Conservation (phyloP, 805 yeast genomes). For the Danielia oregonensis region DNA sequence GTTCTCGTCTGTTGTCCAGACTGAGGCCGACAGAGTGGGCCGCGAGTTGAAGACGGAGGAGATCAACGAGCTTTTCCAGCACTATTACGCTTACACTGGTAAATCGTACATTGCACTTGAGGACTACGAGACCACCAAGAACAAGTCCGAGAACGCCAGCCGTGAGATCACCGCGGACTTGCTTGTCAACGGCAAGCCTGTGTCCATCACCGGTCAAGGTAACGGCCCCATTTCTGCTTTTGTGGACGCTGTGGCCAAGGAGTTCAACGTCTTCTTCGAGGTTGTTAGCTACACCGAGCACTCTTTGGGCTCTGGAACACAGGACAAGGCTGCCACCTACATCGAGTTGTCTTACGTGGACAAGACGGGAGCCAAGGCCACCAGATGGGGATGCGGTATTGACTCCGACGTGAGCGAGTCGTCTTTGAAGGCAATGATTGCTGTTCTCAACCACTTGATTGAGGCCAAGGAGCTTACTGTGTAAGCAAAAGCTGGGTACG, state of each 20-base stretch:
- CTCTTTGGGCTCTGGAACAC: conserved; percentile 67
- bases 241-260: conserved; percentile 56
- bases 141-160: conserved; percentile 15
- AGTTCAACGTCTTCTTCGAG: conserved; percentile 52
- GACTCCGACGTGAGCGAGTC: conserved; percentile 43
- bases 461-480: conserved; percentile 26
- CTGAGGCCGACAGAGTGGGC: conserved; percentile 59
- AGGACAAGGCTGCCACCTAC: conserved; percentile 71
- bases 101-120: conserved; percentile 15
- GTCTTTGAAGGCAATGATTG: conserved; percentile 29
- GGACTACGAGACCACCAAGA: conserved; percentile 23
- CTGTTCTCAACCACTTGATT: conserved; percentile 22
- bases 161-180: conserved; percentile 22
- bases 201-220: conserved; percentile 55
- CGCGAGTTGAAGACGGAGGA: conserved; percentile 68
- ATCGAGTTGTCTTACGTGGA: conserved; percentile 46
- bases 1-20: conserved; percentile 64
- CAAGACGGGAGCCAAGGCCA: conserved; percentile 32
- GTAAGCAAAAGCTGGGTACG: conserved; percentile 9
- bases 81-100: conserved; percentile 43
- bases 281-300: conserved; percentile 70
- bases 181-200: conserved; percentile 17
- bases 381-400: conserved; percentile 43
- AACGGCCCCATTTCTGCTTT: conserved; percentile 79
- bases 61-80: conserved; percentile 54